Base-by-base conservation (phyloP, 805 yeast species). In the Saccharomycopsis synnaedendra region DNA sequence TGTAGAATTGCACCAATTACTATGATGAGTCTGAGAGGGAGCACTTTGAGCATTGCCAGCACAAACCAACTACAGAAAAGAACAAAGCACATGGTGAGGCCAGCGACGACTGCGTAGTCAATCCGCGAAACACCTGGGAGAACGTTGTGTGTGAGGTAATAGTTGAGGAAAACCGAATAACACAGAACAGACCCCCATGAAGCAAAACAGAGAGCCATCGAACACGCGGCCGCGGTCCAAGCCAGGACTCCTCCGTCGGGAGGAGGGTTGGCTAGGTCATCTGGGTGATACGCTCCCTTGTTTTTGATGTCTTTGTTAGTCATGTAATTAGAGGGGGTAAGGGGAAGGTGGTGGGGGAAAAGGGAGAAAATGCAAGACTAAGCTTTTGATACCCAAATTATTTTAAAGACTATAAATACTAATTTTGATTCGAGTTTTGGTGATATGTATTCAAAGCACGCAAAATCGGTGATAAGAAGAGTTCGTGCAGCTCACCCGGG, bases 101-200 rank as follows among this genome's bases (percentile, higher is more conserved):
- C 89, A 0, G 88, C 85, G 49, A 83, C 71, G 39, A 75, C 64
- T 9, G 86, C 85, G 59, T 72, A 83, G 50, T 80, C 84, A 47
- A 74, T 63, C 44, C 72, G 72, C 1, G 70, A 58, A 0, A 82
- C 80, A 3, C 80, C 85, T 0, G 65, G 63, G 53, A 78, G 81
- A 0, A 69, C 63, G 41, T 72, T 61, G 45, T 71, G 58, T 40
- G 72, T 70, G 29, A 82, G 53, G 57, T 80, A 83, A 53, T 68
- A 70, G 1, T 82, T 70, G 30, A 82, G 64, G 54, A 78, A 80
- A 4, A 83, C 71, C 32, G 86, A 82, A 58, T 71, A 83, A 3
- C 80, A 82, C 5, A 77, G 65, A 54, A 82, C 82, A 54, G 82
- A 73, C 10, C 93, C 93, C 89, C 90, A 83, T 0, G 85, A 74